Evolutionary conservation across 1,284 basidiomycete genomes (phyloP), one percentile per base, ranked within the genome.

Genomic region (Xanthoconium separans): DNA sequence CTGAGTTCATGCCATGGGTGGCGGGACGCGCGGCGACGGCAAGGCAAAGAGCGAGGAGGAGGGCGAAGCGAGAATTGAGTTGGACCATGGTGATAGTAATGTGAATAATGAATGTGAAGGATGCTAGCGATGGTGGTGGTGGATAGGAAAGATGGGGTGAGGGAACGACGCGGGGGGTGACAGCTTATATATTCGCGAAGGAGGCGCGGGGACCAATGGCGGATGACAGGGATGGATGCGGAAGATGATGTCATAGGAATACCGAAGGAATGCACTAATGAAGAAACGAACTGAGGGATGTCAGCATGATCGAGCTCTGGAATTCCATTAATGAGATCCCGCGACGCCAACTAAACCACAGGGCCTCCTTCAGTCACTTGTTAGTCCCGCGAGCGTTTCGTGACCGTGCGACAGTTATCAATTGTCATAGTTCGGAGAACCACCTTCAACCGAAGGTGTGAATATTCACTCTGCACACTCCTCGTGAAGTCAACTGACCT

Each of bases 41-140:
- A 46, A 68, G 58, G 46, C 68, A 68, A 20, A 68, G 50, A 30
- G 64, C 62, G 46, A 67, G 65, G 13, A 70, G 64, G 34, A 61
- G 27, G n/a, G 61, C n/a, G 64, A 67, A 70, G 52, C 57, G 69
- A 51, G 60, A 37, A 27, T 49, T 57, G 53, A 70, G 62, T 49
- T 63, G 67, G 50, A 70, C 61, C 65, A 67, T 67, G 54, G 46
- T 47, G 56, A 56, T 70, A 66, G 60, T 54, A 22, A 66, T 67
- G 69, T 60, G 31, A 30, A 47, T 55, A 67, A 67, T 34, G 65
- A 69, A 56, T 50, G 68, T 68, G 64, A 52, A 40, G 22, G 48
- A 43, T 47, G 44, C 31, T 43, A 49, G 52, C n/a, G 48, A 63
- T 66, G 51, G 53, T 52, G 54, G 56, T 64, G 58, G 24, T 8